Conservation (phyloP, 768 basidiomycete species). For the Leccinum arenicola region DNA sequence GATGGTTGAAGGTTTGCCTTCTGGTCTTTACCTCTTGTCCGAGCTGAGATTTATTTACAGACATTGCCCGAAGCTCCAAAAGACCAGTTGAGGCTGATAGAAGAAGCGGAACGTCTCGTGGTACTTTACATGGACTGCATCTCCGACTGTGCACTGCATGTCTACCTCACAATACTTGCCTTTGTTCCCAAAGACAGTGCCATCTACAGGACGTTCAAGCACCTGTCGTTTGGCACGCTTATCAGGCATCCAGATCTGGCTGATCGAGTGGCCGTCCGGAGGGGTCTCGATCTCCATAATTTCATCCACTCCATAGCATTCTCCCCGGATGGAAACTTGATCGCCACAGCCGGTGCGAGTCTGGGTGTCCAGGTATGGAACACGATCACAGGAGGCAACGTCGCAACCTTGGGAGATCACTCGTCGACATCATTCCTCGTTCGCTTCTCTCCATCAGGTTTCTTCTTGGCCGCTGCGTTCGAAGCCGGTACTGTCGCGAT, state of each 20-base stretch:
- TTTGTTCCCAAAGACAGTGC: background rate
- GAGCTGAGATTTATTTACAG: conserved; percentile 1
- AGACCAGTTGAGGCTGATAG: conserved; percentile 7
- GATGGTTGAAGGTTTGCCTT: conserved; percentile 14
- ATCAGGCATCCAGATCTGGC: background rate
- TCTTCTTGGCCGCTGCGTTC: conserved; percentile 19
- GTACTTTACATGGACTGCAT: conserved; percentile 20
- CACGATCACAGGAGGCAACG: conserved; percentile 17
- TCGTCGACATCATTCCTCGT: conserved; percentile 11
- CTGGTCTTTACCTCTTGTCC: background rate
- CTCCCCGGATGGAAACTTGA: conserved; percentile 10
- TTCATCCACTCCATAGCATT: conserved; percentile 16
- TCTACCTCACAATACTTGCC: conserved; percentile 12
- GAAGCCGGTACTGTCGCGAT: conserved; percentile 12
- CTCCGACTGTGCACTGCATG: conserved; percentile 20
- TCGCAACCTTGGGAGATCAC: conserved; percentile 18
- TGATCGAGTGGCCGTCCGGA: background rate
- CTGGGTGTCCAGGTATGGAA: conserved; percentile 26
- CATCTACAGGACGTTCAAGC: conserved; percentile 10
- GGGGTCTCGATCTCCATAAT: background rate
- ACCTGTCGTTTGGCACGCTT: conserved; percentile 4
- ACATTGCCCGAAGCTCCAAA: conserved; percentile 6
- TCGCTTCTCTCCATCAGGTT: conserved; percentile 20
- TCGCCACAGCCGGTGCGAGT: conserved; percentile 16
- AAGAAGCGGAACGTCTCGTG: conserved; percentile 21